Evolutionary conservation across 306 rosid genomes (phyloP).

Genomic region (Acmispon strigosus): DNA sequence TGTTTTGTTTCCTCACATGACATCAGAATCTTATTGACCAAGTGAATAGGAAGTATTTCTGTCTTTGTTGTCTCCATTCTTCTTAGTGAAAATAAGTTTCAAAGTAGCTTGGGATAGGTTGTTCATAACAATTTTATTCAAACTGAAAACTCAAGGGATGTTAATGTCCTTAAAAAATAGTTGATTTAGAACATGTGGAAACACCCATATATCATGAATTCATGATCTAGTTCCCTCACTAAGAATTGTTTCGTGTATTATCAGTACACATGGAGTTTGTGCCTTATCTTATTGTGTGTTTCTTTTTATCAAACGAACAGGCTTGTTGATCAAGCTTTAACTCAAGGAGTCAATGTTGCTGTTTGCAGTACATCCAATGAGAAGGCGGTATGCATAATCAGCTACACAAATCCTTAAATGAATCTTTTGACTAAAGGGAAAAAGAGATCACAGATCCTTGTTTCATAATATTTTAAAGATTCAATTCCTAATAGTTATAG

Average conservation of each 20-base stretch:
- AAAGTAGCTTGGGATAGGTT: not conserved
- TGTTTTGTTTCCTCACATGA: not conserved
- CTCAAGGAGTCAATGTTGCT: conserved; percentile 87
- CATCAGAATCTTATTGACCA: not conserved
- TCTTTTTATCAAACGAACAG: conserved; percentile 36
- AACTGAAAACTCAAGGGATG: conserved; percentile 1
- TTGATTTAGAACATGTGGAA: not conserved
- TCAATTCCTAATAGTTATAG: not conserved
- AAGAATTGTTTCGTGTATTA: not conserved
- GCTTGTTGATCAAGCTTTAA: conserved; percentile 86
- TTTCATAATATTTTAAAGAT: conserved; percentile 3
- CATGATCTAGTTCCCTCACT: not conserved
- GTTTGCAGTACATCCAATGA: conserved; percentile 99
- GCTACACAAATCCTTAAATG: conserved; percentile 32
- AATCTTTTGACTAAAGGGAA: not conserved
- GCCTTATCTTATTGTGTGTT: conserved; percentile 15
- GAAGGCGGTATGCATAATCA: conserved; percentile 91
- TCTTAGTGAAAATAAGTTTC: not conserved
- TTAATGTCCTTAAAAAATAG: not conserved
- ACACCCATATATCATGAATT: not conserved
- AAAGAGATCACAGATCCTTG: not conserved
- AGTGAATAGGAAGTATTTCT: not conserved
- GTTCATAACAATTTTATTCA: not conserved
- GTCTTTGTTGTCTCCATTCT: not conserved
- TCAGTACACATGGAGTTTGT: not conserved